Evolutionary conservation across 1,139 yeast genomes (phyloP).

Genomic region (Hemisphaericaspora lyxosophila): DNA sequence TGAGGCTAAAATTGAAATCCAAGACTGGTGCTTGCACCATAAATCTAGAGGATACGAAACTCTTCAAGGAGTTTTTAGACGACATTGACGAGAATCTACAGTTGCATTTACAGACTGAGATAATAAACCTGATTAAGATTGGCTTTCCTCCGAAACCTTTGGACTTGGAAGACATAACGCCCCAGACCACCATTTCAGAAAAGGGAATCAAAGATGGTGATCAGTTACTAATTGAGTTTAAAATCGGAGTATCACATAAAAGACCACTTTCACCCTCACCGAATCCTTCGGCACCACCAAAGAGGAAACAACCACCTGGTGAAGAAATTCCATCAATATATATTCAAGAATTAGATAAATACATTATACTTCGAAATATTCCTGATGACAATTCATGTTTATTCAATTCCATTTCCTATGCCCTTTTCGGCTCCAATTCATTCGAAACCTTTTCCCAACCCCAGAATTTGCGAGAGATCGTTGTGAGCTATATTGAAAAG

Average conservation of each 20-base stretch:
- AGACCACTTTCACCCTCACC: constrained; percentile 4
- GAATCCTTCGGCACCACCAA: constrained; percentile 2
- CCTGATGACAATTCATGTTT: constrained; percentile 83
- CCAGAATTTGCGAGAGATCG: constrained; percentile 45
- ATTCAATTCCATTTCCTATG: constrained; percentile 66
- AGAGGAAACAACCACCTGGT: constrained; percentile 9
- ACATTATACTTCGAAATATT: constrained; percentile 55
- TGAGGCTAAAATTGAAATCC: constrained; percentile 28
- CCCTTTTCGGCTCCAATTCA: constrained; percentile 35
- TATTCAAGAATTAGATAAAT: constrained; percentile 21
- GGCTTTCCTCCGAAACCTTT: constrained; percentile 66
- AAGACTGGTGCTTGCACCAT: constrained; percentile 19
- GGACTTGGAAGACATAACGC: constrained; percentile 21
- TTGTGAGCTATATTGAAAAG: constrained; percentile 42
- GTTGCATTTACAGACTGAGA: constrained; percentile 16
- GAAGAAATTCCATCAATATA: constrained; percentile 30
- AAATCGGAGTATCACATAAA: constrained; percentile 6
- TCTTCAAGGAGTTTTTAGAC: constrained; percentile 19
- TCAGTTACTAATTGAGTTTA: constrained; percentile 43
- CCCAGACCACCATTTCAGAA: constrained; percentile 24
- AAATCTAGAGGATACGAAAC: constrained; percentile 12
- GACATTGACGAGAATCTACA: constrained; percentile 15
- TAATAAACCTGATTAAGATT: constrained; percentile 30
- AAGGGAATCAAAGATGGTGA: constrained; percentile 59
- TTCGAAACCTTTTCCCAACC: constrained; percentile 25